Conservation (phyloP, 495 filamentous ascomycete genomes). For the Penicillium flavigenum region DNA sequence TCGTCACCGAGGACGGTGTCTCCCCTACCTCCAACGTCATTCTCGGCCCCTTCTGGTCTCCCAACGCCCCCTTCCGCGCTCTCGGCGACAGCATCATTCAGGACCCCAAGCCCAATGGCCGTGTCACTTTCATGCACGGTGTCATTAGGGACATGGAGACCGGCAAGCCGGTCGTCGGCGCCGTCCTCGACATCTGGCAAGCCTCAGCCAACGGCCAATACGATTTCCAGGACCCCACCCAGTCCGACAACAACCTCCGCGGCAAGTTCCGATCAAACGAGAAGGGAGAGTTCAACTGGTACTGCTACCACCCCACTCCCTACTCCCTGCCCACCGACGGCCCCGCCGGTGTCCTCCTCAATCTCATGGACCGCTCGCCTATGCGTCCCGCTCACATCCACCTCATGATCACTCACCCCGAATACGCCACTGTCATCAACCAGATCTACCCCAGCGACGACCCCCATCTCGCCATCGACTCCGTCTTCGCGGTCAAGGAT, state of each 20-base stretch:
- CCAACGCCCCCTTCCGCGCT: constrained; percentile 74
- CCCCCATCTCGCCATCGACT: constrained; percentile 60
- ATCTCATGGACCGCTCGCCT: constrained; percentile 66
- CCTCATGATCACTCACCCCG: constrained; percentile 50
- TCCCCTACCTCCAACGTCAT: constrained; percentile 80
- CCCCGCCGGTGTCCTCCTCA: constrained; percentile 66
- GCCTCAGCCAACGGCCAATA: constrained; percentile 81
- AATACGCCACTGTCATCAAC: constrained; percentile 56
- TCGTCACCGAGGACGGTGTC: constrained; percentile 64
- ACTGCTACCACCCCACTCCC: constrained; percentile 79
- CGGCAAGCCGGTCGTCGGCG: constrained; percentile 64
- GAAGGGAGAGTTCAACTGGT: constrained; percentile 73
- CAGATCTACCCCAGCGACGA: constrained; percentile 64
- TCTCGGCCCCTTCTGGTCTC: constrained; percentile 85
- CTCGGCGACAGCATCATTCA: constrained; percentile 71
- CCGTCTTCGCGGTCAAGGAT: constrained; percentile 67
- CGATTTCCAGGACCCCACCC: constrained; percentile 83
- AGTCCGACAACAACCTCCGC: constrained; percentile 77
- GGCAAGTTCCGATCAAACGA: constrained; percentile 79
- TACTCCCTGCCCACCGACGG: constrained; percentile 79
- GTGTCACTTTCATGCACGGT: constrained; percentile 73
- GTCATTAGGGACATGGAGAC: constrained; percentile 69
- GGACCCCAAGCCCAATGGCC: constrained; percentile 60
- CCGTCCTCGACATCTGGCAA: constrained; percentile 85
- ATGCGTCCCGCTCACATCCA: constrained; percentile 53